A percentile compares a stretch with the other conserved stretches of the same genome.
Evolutionary conservation across 805 yeast genomes (phyloP).

Genomic region (Sporopachydermia lactativora): DNA sequence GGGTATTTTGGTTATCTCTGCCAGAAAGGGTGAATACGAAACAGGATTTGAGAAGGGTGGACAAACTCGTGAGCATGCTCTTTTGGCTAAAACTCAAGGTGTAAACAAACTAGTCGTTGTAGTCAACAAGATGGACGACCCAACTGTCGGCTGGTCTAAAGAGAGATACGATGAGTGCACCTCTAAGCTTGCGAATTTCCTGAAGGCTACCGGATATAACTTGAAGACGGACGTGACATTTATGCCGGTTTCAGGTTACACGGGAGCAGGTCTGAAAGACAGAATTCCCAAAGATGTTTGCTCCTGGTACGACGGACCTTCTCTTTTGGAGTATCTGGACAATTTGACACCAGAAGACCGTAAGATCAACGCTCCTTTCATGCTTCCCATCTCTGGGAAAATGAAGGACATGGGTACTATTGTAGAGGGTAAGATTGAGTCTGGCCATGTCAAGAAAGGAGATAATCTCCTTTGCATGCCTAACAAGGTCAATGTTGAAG

Average conservation of each 20-base stretch:
- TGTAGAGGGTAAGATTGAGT: slow-evolving; percentile 96
- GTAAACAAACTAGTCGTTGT: slow-evolving; percentile 88
- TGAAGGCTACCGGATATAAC: slow-evolving; percentile 81
- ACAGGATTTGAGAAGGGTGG: slow-evolving; percentile 99
- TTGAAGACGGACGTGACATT: slow-evolving; percentile 69
- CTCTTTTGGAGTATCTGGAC: slow-evolving; percentile 83
- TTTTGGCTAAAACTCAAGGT: slow-evolving; percentile 96
- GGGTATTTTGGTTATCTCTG: slow-evolving; percentile 92
- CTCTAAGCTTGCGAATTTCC: slow-evolving; percentile 57
- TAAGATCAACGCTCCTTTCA: slow-evolving; percentile 86
- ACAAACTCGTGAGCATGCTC: slow-evolving; percentile 96
- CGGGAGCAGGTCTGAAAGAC: slow-evolving; percentile 93
- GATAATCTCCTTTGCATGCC: slow-evolving; percentile 80
- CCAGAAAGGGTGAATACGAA: slow-evolving; percentile 98
- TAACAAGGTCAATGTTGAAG: slow-evolving; percentile 71
- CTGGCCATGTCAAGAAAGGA: slow-evolving; percentile 83
- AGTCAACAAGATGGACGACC: slow-evolving; percentile 97
- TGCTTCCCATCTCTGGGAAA: slow-evolving; percentile 91
- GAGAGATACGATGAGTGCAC: slow-evolving; percentile 95
- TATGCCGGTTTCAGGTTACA: slow-evolving; percentile 98
- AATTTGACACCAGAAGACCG: slow-evolving; percentile 69
- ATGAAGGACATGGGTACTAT: slow-evolving; percentile 96
- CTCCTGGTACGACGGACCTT: slow-evolving; percentile 93
- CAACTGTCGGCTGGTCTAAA: slow-evolving; percentile 91
- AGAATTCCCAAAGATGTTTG: slow-evolving; percentile 56